Evolutionary conservation across 2,329 filamentous ascomycete genomes (phyloP), one percentile per base, ranked within the genome.

Genomic region (Nemania sp.): DNA sequence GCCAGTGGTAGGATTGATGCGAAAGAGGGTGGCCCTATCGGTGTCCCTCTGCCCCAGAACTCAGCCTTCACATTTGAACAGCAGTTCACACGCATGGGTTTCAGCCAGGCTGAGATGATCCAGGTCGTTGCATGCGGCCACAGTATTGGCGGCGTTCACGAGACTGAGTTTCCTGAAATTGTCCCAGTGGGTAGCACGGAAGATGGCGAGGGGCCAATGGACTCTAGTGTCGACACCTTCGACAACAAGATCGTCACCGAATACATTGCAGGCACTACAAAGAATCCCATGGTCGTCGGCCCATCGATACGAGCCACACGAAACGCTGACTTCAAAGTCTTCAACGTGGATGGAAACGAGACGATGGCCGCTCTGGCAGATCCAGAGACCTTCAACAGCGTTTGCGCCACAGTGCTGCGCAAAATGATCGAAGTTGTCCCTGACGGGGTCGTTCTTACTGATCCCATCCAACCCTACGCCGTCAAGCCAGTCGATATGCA

Each of bases 381-480:
- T 55, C 68, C 77, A 0, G 67, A 73, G 0, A 73, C 72, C 11
- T 87, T 85, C 73, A 73, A 74, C 40, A 76, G 67, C 18, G 73
- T 76, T 17, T 88, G 85, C 71, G 74, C 77, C 64, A 74, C 71
- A 3, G 77, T 87, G 17, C 73, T 87, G 40, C 81, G 84, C 68
- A 82, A 81, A 69, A 83, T 88, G 84, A 84, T 87, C 60, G 83
- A 88, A n/a, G 77, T 80, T 3, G 84, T 87, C 0, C 84, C 85
- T 2, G 68, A 73, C 2, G 76, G 75, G 2, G 81, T 85, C 3
- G 74, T 73, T 0, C 78, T 88, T 3, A 80, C 80, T 0, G 80
- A 81, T 50, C 77, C 81, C 2, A 80, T 87, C 57, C 72, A 73
- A 10, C 83, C 84, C 0, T 88, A 87, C 71, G 78, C 78, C 15